These are phyloP conservation scores for Jatropha podagrica DNA, from an alignment of 441 rosid genomes.

Conservation along the genomic window DNA sequence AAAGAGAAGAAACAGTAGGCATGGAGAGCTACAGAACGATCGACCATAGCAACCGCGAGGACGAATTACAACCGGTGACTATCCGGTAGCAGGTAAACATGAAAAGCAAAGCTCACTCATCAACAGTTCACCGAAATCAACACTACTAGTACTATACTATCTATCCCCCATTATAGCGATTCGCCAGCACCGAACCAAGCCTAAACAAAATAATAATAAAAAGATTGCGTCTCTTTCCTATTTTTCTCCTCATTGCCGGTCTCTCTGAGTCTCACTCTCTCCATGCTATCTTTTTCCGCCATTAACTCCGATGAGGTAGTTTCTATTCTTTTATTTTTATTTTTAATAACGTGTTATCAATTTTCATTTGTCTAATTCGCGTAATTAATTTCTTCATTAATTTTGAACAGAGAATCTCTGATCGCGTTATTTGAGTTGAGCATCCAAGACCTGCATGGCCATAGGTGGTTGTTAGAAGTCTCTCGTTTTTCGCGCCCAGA, in stretches of 20 bases:
- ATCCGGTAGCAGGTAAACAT: conserved; percentile 29
- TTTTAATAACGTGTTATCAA: neutral
- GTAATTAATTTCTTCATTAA: neutral
- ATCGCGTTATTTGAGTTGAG: conserved; percentile 10
- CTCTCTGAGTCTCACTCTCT: neutral
- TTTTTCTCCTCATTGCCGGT: neutral
- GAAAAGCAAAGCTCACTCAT: conserved; percentile 4
- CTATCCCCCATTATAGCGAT: conserved; percentile 19
- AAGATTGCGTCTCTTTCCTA: conserved; percentile 1
- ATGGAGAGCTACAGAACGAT: neutral
- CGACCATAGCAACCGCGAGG: neutral
- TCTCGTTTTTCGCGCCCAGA: conserved; percentile 23
- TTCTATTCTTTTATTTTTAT: neutral
- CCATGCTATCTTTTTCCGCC: neutral
- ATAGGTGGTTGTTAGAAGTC: conserved; percentile 3
- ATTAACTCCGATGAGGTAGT: conserved; percentile 5
- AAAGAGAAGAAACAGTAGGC: neutral
- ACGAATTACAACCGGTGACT: conserved; percentile 11
- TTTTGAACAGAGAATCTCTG: conserved; percentile 37
- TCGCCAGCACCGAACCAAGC: neutral
- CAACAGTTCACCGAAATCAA: neutral
- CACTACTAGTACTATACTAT: neutral
- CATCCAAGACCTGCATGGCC: conserved; percentile 17
- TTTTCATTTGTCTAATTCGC: neutral
- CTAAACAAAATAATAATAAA: neutral